phyloP scores from a whole-genome alignment of 2,329 filamentous ascomycete genomes.

The Nemania serpens region DNA sequence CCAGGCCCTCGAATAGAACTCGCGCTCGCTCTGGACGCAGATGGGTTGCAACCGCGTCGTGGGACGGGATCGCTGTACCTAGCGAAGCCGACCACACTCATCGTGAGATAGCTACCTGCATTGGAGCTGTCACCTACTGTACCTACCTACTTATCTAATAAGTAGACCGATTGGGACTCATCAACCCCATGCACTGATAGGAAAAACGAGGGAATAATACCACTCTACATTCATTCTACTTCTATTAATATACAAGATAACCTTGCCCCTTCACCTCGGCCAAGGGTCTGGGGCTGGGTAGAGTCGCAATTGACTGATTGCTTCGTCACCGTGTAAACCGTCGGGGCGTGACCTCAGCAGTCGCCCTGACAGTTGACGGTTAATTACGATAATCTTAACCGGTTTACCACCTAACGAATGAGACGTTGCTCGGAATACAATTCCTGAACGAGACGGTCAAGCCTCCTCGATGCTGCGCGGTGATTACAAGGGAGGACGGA shows the following conservation, averaged over 20 bases:
- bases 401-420: not conserved
- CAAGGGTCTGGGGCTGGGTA: no score
- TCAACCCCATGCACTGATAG: not conserved
- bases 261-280: not conserved
- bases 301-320: not conserved
- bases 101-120: no score
- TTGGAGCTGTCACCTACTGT: no score
- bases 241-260: not conserved
- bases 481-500: not conserved
- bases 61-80: not conserved
- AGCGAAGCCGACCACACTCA: not conserved
- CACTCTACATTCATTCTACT: not conserved
- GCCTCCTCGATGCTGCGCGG: not conserved
- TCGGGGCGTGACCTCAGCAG: not conserved
- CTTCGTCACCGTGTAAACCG: not conserved
- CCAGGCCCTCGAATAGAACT: slow-evolving; percentile 1
- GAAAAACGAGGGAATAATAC: not conserved
- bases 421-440: not conserved
- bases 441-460: not conserved
- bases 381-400: slow-evolving; percentile 20
- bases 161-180: not conserved
- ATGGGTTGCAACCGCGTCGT: not conserved
- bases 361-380: slow-evolving; percentile 1
- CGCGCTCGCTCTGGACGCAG: not conserved
- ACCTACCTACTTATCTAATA: no score